Evolutionary conservation across 495 filamentous ascomycete species (phyloP).

Genomic region (Annulohypoxylon maeteangense): DNA sequence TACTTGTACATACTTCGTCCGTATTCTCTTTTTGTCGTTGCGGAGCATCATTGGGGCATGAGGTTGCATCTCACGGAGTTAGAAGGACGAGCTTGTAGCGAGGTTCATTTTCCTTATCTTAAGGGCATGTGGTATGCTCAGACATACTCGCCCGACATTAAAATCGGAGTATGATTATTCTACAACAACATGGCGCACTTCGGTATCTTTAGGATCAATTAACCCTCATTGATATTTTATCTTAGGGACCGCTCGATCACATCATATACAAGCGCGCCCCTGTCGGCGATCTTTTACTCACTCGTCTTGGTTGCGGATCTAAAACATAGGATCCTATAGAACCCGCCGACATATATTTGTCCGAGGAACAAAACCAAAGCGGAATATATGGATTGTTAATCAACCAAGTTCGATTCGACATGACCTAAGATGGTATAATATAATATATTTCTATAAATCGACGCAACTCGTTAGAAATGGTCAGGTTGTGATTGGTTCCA

Average conservation of each 20-base stretch:
- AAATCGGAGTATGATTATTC: neutral
- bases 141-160: neutral
- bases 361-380: neutral
- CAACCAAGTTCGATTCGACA: neutral
- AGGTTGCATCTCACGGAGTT: slow-evolving; percentile 35
- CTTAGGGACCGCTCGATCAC: no score
- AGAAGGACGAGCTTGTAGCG: slow-evolving; percentile 8
- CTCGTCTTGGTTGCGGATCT: neutral
- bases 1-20: slow-evolving; percentile 1
- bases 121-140: neutral
- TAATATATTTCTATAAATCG: neutral
- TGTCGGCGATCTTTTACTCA: neutral
- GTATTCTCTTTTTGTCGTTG: neutral
- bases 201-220: neutral
- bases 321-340: neutral
- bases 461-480: neutral
- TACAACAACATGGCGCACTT: slow-evolving; percentile 1
- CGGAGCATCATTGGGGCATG: slow-evolving; percentile 11
- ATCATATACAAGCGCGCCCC: no score
- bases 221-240: neutral
- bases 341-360: neutral
- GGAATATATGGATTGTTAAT: neutral
- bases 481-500: neutral
- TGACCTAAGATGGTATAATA: no score
- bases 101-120: neutral